Evolutionary conservation across 495 filamentous ascomycete genomes (phyloP).

Genomic region (Penicillium macrosclerotiorum): DNA sequence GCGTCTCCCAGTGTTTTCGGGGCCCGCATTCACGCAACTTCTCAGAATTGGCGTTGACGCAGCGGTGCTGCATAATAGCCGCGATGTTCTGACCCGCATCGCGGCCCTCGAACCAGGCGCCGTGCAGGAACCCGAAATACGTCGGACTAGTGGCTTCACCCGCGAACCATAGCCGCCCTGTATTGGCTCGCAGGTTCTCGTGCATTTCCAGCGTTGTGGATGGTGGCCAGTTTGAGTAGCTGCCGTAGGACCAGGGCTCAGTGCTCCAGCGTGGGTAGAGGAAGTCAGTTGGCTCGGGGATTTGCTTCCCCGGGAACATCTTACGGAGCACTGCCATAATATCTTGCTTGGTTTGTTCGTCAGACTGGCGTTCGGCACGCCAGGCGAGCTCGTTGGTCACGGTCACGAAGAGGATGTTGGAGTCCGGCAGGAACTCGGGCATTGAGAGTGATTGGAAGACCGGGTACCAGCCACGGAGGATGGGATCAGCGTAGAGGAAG

Average conservation of each 20-base stretch:
- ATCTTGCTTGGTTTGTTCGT: conserved; percentile 59
- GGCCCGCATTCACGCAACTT: conserved; percentile 10
- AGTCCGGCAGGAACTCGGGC: conserved; percentile 58
- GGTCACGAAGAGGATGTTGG: conserved; percentile 68
- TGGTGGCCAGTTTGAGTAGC: conserved; percentile 71
- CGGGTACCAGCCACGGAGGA: conserved; percentile 64
- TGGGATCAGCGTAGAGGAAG: conserved; percentile 68
- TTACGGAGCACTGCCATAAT: conserved; percentile 59
- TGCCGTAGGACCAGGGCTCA: conserved; percentile 65
- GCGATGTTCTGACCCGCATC: conserved; percentile 54
- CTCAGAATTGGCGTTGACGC: conserved; percentile 1
- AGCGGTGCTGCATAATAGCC: conserved; percentile 18
- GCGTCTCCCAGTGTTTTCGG: conserved; percentile 8
- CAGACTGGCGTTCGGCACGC: conserved; percentile 59
- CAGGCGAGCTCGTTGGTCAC: conserved; percentile 60
- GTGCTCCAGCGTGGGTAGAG: conserved; percentile 69
- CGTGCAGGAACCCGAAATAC: conserved; percentile 73
- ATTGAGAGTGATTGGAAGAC: conserved; percentile 65
- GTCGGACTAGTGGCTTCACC: conserved; percentile 67
- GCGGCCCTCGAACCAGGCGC: conserved; percentile 61
- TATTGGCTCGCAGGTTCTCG: conserved; percentile 68
- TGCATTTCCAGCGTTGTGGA: conserved; percentile 65
- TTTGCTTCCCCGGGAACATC: conserved; percentile 60
- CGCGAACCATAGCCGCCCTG: conserved; percentile 64
- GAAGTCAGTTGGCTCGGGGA: conserved; percentile 68